These are phyloP conservation scores for Cavenderia fasciculata DNA, from an alignment of 78 protist genomes.

Conservation along the genomic window DNA sequence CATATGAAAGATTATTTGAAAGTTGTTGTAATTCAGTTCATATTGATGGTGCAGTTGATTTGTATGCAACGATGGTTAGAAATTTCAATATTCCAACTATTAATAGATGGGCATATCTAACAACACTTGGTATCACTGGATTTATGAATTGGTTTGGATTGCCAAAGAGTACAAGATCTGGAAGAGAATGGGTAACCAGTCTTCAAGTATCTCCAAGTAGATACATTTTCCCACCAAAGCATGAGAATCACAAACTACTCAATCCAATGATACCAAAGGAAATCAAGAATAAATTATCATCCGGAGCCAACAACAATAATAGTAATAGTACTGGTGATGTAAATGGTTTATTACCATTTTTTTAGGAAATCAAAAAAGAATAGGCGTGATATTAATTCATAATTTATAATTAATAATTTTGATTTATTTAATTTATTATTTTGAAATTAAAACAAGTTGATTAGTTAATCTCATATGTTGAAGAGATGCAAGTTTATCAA, in stretches of 20 bases:
- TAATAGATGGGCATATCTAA: conserved; percentile 29
- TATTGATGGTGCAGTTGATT: conserved; percentile 54
- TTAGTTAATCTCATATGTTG: conserved; percentile 13
- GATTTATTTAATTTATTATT: too few species aligned
- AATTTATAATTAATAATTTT: background rate
- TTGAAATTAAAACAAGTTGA: conserved; percentile 38
- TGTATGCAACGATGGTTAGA: conserved; percentile 16
- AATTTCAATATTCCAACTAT: conserved; percentile 15
- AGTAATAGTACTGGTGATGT: too few species aligned
- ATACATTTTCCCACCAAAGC: conserved; percentile 69
- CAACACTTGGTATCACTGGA: conserved; percentile 58
- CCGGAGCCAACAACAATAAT: too few species aligned
- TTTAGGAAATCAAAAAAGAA: too few species aligned
- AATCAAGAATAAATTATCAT: conserved; percentile 12
- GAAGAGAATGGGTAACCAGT: conserved; percentile 69
- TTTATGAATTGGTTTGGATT: conserved; percentile 44
- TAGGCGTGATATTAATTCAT: too few species aligned
- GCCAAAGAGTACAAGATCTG: conserved; percentile 34
- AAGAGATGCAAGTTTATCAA: conserved; percentile 21
- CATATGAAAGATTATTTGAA: conserved; percentile 70
- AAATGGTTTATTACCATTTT: too few species aligned
- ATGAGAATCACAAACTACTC: conserved; percentile 37
- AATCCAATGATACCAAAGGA: conserved; percentile 22
- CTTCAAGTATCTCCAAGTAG: conserved; percentile 56
- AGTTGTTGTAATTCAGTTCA: conserved; percentile 62